Evolutionary conservation across 805 yeast genomes (phyloP), one percentile per base, ranked within the genome.

Genomic region (Zygosaccharomyces bailii): DNA sequence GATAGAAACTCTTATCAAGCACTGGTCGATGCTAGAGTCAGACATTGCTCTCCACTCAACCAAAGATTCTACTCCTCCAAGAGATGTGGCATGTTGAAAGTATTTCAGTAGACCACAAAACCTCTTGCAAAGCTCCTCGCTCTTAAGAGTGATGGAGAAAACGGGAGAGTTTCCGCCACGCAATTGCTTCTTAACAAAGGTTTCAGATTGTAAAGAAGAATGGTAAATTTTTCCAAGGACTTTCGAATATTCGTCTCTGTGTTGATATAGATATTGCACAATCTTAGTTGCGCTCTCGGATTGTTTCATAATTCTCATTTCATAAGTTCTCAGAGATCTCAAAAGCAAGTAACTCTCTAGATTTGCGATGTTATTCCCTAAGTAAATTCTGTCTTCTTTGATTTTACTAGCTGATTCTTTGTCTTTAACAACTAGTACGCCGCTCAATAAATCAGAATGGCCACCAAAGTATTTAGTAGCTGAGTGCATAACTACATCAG

Each of bases 381-480:
- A 66, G 48, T 71, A 74, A 6, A 80, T 64, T 55, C 98, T 74
- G 54, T 90, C 96, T 0, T 60, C 63, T 4, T 72, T 63, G 48
- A 90, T 70, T 34, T 68, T 58, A 17, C 67, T 53, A 45, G 75
- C 74, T 4, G 71, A 71, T 2, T 68, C 64, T 6, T 57, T 52
- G 48, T 78, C 78, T 59, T 82, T 81, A n/a, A 85, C 80, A 14
- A 82, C 79, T 14, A 89, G 66, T 9, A 84, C 71, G 25, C 98
- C 97, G 4, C 96, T 89, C 40, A 90, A 70, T 34, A 89, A 68
- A 63, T 90, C 97, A 5, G 95, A 86, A 66, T 90, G 96, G n/a
- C 98, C 97, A 31, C 96, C 96, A 58, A 88, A 84, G 67, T 84
- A 91, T 62, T 90, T 90, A 0, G 96, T 90, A 1, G 89, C 96